Percentiles rank a stretch among this genome's conserved stretches.
Evolutionary conservation across 192 early-diverging fungal genomes (phyloP).

Genomic region (Linderina pennispora): DNA sequence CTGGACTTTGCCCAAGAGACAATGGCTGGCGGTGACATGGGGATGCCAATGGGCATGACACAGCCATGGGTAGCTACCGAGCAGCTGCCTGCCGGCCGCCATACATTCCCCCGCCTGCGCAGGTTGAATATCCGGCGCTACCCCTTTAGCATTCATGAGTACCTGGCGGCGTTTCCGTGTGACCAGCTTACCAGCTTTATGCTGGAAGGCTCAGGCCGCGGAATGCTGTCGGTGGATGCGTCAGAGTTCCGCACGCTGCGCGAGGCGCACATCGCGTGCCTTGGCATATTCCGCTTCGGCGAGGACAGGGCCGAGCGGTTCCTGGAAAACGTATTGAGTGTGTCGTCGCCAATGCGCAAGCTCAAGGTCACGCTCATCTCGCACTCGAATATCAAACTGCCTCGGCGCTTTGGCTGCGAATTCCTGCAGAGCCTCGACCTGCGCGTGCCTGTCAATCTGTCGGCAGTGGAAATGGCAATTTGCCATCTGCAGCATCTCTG

Average conservation of each 20-base stretch:
- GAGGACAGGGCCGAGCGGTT: background rate
- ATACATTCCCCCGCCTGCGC: background rate
- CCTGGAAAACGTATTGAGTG: background rate
- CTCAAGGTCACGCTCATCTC: background rate
- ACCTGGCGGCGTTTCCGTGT: background rate
- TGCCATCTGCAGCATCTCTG: constrained; percentile 4
- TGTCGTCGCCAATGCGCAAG: background rate
- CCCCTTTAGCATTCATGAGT: background rate
- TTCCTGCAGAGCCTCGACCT: constrained; percentile 5
- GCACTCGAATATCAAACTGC: background rate
- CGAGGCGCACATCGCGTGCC: background rate
- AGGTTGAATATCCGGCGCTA: background rate
- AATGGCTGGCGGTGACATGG: background rate
- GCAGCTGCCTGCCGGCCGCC: too few relatives aligned
- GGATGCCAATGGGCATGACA: background rate
- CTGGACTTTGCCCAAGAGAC: background rate
- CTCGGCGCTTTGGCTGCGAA: background rate
- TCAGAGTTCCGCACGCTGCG: background rate
- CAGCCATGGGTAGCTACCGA: background rate
- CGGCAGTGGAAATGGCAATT: background rate
- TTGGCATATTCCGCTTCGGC: background rate
- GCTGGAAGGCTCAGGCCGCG: background rate
- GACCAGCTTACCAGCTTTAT: background rate
- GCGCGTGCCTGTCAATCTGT: constrained; percentile 4
- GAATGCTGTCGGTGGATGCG: background rate